phyloP scores from a whole-genome alignment of 148 eudicot species.

The Gaultheria prostrata region DNA sequence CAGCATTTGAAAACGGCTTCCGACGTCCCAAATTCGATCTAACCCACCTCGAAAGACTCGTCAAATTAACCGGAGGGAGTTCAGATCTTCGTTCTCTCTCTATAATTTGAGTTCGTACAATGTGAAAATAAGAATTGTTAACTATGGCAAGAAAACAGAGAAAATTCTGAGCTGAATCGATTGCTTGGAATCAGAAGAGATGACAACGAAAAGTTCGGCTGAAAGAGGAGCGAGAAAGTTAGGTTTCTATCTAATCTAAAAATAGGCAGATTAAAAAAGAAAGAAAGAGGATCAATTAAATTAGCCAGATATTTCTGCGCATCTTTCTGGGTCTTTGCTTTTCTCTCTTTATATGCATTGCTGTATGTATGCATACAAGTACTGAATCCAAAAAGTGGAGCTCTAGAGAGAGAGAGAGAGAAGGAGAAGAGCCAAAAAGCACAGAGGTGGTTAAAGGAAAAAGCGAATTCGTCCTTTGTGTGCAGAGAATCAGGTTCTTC shows the following conservation, averaged over 20 bases:
- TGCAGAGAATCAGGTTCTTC: conserved; percentile 38
- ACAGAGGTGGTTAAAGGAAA: conserved; percentile 4
- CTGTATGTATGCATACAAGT: no score
- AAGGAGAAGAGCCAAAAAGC: conserved; percentile 11
- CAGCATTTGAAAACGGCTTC: not conserved
- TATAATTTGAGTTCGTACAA: conserved; percentile 3
- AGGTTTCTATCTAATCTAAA: not conserved
- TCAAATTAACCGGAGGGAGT: not conserved
- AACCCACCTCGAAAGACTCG: conserved; percentile 3
- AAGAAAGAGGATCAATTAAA: conserved; percentile 6
- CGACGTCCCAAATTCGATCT: conserved; percentile 6
- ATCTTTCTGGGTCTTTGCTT: conserved; percentile 1
- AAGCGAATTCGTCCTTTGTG: conserved; percentile 23
- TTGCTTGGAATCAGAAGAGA: conserved; percentile 12
- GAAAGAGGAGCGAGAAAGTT: conserved; percentile 26
- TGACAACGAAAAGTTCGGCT: conserved; percentile 21
- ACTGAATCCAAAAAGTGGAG: no score
- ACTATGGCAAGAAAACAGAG: conserved; percentile 8
- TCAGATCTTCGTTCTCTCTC: not conserved
- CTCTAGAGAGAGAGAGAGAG: not conserved
- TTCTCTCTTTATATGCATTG: not conserved
- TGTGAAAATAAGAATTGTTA: not conserved
- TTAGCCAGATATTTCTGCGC: conserved; percentile 16
- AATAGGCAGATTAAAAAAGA: not conserved
- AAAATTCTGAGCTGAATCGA: conserved; percentile 16